These are phyloP conservation scores for Thermothielavioides terrestris DNA, from an alignment of 495 filamentous ascomycete species.

Conservation along the genomic window DNA sequence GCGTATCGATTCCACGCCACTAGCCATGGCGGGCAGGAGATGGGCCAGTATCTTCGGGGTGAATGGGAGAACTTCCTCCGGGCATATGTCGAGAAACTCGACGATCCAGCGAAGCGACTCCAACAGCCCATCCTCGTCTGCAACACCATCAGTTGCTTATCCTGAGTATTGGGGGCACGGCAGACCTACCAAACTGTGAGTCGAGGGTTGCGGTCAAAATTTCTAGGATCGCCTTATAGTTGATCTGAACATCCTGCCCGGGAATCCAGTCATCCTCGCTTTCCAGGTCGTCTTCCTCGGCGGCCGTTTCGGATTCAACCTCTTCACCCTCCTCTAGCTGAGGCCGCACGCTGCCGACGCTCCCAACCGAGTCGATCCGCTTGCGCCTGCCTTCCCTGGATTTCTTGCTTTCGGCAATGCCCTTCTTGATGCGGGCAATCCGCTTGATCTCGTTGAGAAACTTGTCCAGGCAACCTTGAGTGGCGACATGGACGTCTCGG, in stretches of 20 bases:
- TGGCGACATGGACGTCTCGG: conserved; percentile 86
- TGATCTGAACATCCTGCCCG: conserved; percentile 92
- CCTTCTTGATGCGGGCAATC: conserved; percentile 85
- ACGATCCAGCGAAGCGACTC: conserved; percentile 94
- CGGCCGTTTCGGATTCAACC: conserved; percentile 50
- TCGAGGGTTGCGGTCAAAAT: conserved; percentile 88
- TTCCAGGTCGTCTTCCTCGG: conserved; percentile 49
- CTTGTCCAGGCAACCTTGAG: conserved; percentile 80
- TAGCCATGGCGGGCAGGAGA: conserved; percentile 89
- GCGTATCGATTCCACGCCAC: conserved; percentile 77
- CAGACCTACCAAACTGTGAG: conserved; percentile 62
- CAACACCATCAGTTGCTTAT: conserved; percentile 11
- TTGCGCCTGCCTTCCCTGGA: conserved; percentile 59
- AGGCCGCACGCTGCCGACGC: conserved; percentile 41
- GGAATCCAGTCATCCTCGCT: conserved; percentile 92
- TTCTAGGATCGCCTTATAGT: conserved; percentile 83
- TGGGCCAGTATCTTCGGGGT: conserved; percentile 85
- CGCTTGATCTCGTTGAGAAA: conserved; percentile 92
- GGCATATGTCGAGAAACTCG: conserved; percentile 91
- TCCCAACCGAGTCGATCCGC: conserved; percentile 56
- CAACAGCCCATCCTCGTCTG: conserved; percentile 82
- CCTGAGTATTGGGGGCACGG: neutral
- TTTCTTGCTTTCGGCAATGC: conserved; percentile 78
- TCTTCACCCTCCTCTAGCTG: conserved; percentile 38
- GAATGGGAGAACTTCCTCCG: conserved; percentile 93